phyloP scores from a whole-genome alignment of 116 monocot species.

The Dioscorea cayenensis region DNA sequence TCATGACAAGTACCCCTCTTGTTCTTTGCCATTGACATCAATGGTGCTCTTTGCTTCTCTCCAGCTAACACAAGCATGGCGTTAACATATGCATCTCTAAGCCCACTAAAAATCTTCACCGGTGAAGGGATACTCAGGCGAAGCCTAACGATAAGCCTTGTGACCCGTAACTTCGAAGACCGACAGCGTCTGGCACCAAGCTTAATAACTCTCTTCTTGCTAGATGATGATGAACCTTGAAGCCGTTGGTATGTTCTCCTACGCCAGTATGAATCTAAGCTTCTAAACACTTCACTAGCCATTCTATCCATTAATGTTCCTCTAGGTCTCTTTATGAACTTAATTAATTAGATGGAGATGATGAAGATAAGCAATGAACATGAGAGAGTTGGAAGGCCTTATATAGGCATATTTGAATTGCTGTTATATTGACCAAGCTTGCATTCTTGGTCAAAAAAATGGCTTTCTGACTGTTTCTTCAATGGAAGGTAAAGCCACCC shows the following conservation, averaged over 20 bases:
- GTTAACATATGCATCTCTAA: constrained; percentile 1
- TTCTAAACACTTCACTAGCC: not conserved
- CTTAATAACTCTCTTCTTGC: not conserved
- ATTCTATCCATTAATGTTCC: not conserved
- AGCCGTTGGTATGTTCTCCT: not conserved
- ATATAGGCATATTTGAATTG: no score
- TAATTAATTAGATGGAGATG: no score
- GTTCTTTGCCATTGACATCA: not conserved
- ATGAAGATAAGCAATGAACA: no score
- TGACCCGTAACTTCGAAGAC: not conserved
- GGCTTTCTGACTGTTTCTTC: no score
- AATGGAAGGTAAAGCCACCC: no score
- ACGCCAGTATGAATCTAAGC: constrained; percentile 2
- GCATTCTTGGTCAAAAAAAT: no score
- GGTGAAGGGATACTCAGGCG: not conserved
- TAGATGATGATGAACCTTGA: not conserved
- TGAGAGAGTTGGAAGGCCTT: no score
- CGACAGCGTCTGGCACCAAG: not conserved
- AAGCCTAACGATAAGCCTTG: not conserved
- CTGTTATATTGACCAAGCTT: no score
- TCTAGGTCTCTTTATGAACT: not conserved
- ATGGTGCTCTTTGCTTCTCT: not conserved
- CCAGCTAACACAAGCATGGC: not conserved
- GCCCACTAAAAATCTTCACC: not conserved
- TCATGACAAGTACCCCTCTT: not conserved